Percentiles rank a stretch among this genome's conserved stretches.
These are phyloP conservation scores for Penicillium subrubescens DNA, from an alignment of 495 filamentous ascomycete genomes.

Conservation along the genomic window DNA sequence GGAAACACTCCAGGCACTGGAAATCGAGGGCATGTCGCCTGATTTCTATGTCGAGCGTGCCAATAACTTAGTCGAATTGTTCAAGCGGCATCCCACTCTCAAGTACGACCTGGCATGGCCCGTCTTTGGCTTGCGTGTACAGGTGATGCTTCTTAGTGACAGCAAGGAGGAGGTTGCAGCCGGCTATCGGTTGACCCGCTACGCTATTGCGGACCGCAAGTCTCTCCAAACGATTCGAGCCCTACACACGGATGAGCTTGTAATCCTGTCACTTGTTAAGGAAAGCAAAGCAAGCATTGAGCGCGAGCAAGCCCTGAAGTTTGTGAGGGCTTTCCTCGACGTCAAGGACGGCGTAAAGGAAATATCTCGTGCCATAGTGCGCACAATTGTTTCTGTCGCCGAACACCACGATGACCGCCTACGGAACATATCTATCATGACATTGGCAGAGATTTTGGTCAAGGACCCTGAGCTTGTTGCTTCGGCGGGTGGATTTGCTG, in stretches of 20 bases:
- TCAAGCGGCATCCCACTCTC: conserved; percentile 87
- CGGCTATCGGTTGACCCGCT: conserved; percentile 88
- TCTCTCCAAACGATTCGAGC: conserved; percentile 86
- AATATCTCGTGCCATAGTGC: conserved; percentile 80
- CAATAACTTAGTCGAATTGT: conserved; percentile 88
- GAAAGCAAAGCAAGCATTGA: conserved; percentile 95
- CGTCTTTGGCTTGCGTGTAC: conserved; percentile 87
- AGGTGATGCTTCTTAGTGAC: conserved; percentile 92
- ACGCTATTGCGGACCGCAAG: conserved; percentile 87
- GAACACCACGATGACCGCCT: conserved; percentile 88
- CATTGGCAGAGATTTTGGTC: conserved; percentile 86
- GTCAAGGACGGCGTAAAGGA: conserved; percentile 91
- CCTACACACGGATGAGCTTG: conserved; percentile 88
- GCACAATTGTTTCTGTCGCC: conserved; percentile 86
- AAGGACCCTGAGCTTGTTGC: conserved; percentile 79
- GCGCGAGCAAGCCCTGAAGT: conserved; percentile 94
- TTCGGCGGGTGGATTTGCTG: conserved; percentile 76
- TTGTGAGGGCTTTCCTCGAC: conserved; percentile 92
- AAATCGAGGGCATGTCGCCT: conserved; percentile 80
- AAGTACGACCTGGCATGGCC: conserved; percentile 97
- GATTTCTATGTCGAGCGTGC: conserved; percentile 94
- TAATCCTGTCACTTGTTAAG: conserved; percentile 88
- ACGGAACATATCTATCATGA: conserved; percentile 86
- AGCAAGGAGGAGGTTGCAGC: conserved; percentile 95
- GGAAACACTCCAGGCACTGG: conserved; percentile 84